Conservation (phyloP, 345 rosid genomes). For the Crucihimalaya himalaica region DNA sequence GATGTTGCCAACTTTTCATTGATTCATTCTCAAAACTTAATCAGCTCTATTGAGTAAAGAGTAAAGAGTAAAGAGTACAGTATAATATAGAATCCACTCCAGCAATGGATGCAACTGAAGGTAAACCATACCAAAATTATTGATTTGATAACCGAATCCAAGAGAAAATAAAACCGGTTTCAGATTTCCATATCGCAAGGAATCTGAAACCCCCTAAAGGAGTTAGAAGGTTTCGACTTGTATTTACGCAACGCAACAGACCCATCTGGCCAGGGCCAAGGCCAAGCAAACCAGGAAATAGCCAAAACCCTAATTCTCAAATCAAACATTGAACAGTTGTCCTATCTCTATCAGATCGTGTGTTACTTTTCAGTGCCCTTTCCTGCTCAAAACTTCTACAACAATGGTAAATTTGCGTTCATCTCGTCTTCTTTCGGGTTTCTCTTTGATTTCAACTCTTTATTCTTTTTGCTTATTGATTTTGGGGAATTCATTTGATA, state of each 20-base stretch:
- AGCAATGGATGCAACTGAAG: background rate
- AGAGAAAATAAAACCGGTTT: background rate
- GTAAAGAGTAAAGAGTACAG: background rate
- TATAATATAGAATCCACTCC: background rate
- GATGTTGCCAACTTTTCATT: background rate
- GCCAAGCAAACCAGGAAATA: background rate
- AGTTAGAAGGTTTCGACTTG: background rate
- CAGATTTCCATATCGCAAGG: background rate
- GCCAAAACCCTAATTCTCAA: conserved; percentile 30
- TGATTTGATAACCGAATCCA: background rate
- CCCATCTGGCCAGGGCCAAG: background rate
- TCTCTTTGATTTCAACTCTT: background rate
- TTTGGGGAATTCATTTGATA: background rate
- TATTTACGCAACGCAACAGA: background rate
- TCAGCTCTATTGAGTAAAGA: background rate
- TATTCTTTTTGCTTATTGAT: background rate
- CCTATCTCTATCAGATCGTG: background rate
- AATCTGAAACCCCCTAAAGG: background rate
- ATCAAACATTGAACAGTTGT: background rate
- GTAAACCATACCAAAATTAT: background rate
- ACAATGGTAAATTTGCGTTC: conserved; percentile 25
- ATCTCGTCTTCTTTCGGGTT: background rate
- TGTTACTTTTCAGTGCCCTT: background rate
- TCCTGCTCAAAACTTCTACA: background rate
- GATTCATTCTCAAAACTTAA: background rate